phyloP scores from a whole-genome alignment of 306 rosid species.

The Spatholobus suberectus region DNA sequence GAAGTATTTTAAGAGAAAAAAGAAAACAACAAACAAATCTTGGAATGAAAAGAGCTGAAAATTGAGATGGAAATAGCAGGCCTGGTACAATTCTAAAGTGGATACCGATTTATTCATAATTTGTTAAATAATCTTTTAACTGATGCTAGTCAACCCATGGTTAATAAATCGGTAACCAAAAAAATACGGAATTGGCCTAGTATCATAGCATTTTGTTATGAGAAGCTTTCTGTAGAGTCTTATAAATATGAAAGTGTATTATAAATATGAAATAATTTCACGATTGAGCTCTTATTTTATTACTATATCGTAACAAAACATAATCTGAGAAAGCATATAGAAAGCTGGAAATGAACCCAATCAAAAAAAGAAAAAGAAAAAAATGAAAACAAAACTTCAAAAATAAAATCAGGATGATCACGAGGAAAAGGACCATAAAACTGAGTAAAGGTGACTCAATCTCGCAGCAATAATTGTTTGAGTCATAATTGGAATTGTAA shows the following conservation, averaged over 20 bases:
- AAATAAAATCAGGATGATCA: neutral
- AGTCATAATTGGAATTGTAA: neutral
- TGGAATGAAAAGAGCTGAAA: no score
- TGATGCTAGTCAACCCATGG: conserved; percentile 27
- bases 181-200: neutral
- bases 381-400: no score
- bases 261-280: conserved; percentile 7
- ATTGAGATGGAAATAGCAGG: no score
- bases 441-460: neutral
- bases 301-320: neutral
- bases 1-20: no score
- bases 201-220: neutral
- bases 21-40: no score
- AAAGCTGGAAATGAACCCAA: conserved; percentile 17
- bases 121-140: neutral
- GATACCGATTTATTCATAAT: conserved; percentile 3
- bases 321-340: neutral
- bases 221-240: neutral
- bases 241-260: no score
- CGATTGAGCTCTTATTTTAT: conserved; percentile 5
- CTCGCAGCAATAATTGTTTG: conserved; percentile 6
- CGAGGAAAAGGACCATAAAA: no score
- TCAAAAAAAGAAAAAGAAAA: neutral
- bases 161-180: neutral
- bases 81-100: conserved; percentile 3